Evolutionary conservation across 148 eudicot species (phyloP).

Genomic region (Silene latifolia): DNA sequence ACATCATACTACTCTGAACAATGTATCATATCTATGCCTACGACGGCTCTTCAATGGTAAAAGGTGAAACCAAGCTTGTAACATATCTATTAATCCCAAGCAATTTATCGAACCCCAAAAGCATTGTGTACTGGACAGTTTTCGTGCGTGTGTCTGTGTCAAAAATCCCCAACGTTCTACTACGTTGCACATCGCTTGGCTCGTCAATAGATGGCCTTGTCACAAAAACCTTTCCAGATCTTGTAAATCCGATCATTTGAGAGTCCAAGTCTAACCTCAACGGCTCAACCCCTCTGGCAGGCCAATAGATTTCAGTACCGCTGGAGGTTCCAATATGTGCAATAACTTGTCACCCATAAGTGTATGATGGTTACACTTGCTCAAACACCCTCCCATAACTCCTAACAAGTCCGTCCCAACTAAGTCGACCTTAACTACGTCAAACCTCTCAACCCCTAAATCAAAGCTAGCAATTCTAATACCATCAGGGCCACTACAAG

Average conservation of each 20-base stretch:
- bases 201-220: no score
- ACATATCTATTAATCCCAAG: background rate
- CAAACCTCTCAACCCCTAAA: no score
- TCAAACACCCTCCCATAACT: constrained; percentile 7
- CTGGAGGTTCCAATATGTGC: background rate
- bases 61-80: background rate
- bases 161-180: background rate
- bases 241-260: constrained; percentile 9
- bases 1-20: no score
- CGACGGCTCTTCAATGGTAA: background rate
- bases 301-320: background rate
- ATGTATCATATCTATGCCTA: background rate
- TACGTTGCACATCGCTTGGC: no score
- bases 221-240: background rate
- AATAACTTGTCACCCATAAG: background rate
- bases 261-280: background rate
- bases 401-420: no score
- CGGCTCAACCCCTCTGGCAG: background rate
- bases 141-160: background rate
- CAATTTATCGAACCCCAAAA: background rate
- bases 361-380: background rate
- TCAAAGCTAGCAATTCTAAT: no score
- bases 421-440: no score
- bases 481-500: no score
- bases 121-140: background rate